phyloP scores from a whole-genome alignment of 2,329 filamentous ascomycete genomes.

The Diaporthe sp. region DNA sequence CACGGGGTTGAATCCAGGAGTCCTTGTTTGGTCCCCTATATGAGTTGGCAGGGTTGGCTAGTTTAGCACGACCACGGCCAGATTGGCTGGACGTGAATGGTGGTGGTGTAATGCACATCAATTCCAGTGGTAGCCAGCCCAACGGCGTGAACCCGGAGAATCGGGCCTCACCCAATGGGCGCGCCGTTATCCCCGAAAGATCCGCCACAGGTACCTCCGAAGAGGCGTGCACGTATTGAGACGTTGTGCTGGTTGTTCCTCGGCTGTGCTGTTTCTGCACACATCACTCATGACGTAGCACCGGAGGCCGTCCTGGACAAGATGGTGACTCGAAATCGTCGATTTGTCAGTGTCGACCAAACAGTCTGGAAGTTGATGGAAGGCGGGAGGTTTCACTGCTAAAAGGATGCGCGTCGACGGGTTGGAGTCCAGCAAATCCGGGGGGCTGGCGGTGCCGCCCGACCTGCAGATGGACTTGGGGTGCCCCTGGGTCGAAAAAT shows the following conservation, averaged over 20 bases:
- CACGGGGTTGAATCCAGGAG: constrained; percentile 4
- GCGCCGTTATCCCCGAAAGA: neutral
- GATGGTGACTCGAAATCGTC: constrained; percentile 14
- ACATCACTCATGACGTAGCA: constrained; percentile 26
- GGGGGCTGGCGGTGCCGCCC: constrained; percentile 29
- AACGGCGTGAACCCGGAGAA: constrained; percentile 20
- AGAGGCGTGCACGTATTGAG: constrained; percentile 27
- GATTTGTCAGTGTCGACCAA: constrained; percentile 24
- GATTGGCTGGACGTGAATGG: constrained; percentile 18
- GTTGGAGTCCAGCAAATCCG: constrained; percentile 8
- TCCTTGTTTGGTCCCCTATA: constrained; percentile 9
- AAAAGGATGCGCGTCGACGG: neutral
- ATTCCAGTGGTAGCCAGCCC: constrained; percentile 22
- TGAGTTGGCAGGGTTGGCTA: constrained; percentile 12
- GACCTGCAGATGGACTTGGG: constrained; percentile 30
- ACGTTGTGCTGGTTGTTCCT: neutral
- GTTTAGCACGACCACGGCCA: neutral
- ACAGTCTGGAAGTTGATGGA: constrained; percentile 19
- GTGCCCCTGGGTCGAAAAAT: constrained; percentile 12
- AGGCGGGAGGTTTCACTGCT: constrained; percentile 18
- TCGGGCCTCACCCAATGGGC: constrained; percentile 8
- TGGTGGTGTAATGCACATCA: constrained; percentile 20
- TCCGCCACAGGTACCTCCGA: constrained; percentile 3
- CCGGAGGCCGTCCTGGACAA: constrained; percentile 20
- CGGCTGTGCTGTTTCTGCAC: neutral